Evolutionary conservation across 345 rosid species (phyloP), one percentile per base, ranked within the genome.

Genomic region (Camelina laxa): DNA sequence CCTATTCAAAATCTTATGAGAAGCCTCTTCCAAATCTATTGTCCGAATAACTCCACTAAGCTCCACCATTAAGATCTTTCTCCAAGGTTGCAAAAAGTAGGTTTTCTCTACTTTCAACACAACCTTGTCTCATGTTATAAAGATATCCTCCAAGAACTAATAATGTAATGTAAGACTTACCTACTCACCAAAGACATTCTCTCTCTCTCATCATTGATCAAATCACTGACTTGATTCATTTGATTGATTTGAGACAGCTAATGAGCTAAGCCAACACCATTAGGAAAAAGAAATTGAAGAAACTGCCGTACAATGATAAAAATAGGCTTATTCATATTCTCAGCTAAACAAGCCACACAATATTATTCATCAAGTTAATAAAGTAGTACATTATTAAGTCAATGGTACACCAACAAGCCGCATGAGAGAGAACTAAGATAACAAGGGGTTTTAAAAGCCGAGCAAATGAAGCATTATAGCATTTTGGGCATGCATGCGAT

Each of bases 401-500:
- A 60, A 67, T 53, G 21, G 70, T 38, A 47, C 57, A 60, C 67
- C 30, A 47, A 53, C 5, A 59, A 66, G 48, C 33, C 15, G 35
- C 13, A 27, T 49, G 75, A 38, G 58, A 38, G 58, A 33, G 39
- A 54, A 45, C 49, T 44, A 72, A 20, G 79, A 21, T 44, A 78
- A 61, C 33, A 62, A 54, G 36, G 59, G 10, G 41, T 14, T 47
- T 80, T 69, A 80, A 44, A 54, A 84, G 45, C 97, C 97, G 3
- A 91, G 87, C 24, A 73, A 33, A 72, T 94, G 93, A 78, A 92
- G 92, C 95, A 90, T 89, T 60, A 92, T 82, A 3, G 97, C 97
- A 63, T 90, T 92, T 81, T 90, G 97, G 2, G 96, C 98, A 58
- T 94, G 97, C 97, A 94, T 84, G 53, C 97, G 93, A 62, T 94